These are phyloP conservation scores for Hypoxylon intermedium DNA, from an alignment of 495 filamentous ascomycete genomes.

Conservation along the genomic window DNA sequence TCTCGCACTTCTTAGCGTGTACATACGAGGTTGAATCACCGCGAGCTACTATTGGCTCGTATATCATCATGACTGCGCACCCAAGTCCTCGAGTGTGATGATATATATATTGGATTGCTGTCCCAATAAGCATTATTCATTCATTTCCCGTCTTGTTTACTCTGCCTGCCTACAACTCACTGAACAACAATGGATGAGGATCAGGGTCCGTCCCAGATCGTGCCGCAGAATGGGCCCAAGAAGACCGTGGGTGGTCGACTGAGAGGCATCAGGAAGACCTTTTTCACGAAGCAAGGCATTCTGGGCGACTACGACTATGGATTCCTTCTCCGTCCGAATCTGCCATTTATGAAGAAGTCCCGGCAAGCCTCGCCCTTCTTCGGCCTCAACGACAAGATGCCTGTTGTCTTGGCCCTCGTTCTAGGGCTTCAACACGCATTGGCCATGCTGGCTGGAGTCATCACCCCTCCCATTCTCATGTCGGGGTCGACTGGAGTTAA, in stretches of 20 bases:
- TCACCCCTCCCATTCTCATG: constrained; percentile 83
- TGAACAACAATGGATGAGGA: constrained; percentile 54
- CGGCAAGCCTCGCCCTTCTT: constrained; percentile 79
- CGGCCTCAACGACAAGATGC: constrained; percentile 83
- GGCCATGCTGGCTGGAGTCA: constrained; percentile 64
- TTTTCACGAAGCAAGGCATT: constrained; percentile 69
- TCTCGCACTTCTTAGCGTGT: too few species aligned
- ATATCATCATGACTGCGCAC: too few species aligned
- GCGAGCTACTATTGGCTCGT: too few species aligned
- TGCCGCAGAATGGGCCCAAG: constrained; percentile 43
- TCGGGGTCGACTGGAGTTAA: constrained; percentile 70
- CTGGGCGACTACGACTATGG: constrained; percentile 86
- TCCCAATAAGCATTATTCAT: too few species aligned
- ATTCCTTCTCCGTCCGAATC: constrained; percentile 73
- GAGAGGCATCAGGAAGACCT: constrained; percentile 43
- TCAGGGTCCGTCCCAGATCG: constrained; percentile 54
- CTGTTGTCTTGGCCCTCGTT: constrained; percentile 74
- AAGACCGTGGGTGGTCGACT: constrained; percentile 44
- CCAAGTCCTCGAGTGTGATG: too few species aligned
- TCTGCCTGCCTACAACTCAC: constrained; percentile 39
- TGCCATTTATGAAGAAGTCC: constrained; percentile 80
- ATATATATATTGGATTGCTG: too few species aligned
- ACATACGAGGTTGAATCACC: too few species aligned
- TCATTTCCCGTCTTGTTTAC: neutral
- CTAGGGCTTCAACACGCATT: constrained; percentile 59